These are phyloP conservation scores for Penicillium daleae DNA, from an alignment of 495 filamentous ascomycete species.

Conservation along the genomic window DNA sequence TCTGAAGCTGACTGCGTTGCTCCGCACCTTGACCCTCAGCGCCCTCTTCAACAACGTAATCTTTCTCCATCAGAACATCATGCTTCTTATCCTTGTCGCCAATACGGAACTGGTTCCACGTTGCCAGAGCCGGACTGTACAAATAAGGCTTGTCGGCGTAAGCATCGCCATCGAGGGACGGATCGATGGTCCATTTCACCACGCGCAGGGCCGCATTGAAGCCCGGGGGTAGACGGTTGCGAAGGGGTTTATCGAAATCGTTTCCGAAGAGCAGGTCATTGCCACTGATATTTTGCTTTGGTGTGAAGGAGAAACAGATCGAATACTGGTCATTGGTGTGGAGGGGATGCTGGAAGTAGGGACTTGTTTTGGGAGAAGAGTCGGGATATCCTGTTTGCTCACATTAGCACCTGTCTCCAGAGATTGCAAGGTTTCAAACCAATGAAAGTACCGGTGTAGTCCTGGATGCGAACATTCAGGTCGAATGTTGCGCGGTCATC, in stretches of 20 bases:
- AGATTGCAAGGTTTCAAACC: too few relatives aligned
- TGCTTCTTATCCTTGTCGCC: conserved; percentile 50
- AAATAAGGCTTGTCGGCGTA: conserved; percentile 86
- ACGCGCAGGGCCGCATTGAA: conserved; percentile 80
- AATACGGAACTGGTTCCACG: conserved; percentile 72
- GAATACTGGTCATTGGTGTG: conserved; percentile 80
- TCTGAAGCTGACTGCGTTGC: conserved; percentile 47
- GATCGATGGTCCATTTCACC: conserved; percentile 85
- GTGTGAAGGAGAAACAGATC: conserved; percentile 75
- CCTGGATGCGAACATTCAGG: conserved; percentile 71
- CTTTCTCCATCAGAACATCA: conserved; percentile 31
- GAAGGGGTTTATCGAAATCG: conserved; percentile 86
- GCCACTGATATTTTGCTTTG: conserved; percentile 66
- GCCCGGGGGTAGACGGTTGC: conserved; percentile 82
- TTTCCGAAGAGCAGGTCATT: conserved; percentile 86
- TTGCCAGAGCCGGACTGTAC: conserved; percentile 74
- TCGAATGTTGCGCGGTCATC: conserved; percentile 62
- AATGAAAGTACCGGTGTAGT: conserved; percentile 58
- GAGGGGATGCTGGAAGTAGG: conserved; percentile 72
- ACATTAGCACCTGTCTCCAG: conserved; percentile 11
- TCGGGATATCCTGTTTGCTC: conserved; percentile 60
- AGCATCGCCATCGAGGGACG: conserved; percentile 81
- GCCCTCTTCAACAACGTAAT: conserved; percentile 67
- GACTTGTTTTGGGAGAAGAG: conserved; percentile 58
- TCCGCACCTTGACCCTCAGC: conserved; percentile 62